Percentiles rank a stretch among this genome's conserved stretches.
phyloP scores from a whole-genome alignment of 768 basidiomycete genomes.

The Boletus rex-veris region DNA sequence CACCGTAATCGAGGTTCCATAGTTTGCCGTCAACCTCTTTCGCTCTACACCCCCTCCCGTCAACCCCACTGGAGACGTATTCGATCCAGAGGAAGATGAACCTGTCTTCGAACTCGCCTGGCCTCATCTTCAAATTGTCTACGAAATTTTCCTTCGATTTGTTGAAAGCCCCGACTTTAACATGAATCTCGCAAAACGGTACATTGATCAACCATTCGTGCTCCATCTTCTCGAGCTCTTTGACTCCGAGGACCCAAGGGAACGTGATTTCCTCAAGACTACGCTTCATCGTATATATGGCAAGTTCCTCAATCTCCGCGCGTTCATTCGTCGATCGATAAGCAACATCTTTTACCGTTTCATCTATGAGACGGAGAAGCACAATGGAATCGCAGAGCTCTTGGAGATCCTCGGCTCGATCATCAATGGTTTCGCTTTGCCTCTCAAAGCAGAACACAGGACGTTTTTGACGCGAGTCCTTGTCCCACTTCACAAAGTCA shows the following conservation, averaged over 20 bases:
- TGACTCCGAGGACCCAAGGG: conserved; percentile 97
- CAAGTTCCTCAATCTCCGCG: conserved; percentile 97
- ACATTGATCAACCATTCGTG: conserved; percentile 95
- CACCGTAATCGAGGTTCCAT: conserved; percentile 6
- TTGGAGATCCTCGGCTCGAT: conserved; percentile 98
- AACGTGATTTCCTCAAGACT: conserved; percentile 99
- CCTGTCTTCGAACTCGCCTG: conserved; percentile 98
- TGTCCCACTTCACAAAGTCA: conserved; percentile 96
- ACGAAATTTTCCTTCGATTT: conserved; percentile 99
- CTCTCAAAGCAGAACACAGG: conserved; percentile 99
- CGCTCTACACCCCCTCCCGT: conserved; percentile 99
- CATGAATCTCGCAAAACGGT: conserved; percentile 95
- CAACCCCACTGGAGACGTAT: conserved; percentile 96
- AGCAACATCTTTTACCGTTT: conserved; percentile 99
- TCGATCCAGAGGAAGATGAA: conserved; percentile 99
- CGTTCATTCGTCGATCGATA: conserved; percentile 98
- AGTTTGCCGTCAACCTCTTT: conserved; percentile 99
- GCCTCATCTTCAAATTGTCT: conserved; percentile 99
- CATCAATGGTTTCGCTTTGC: conserved; percentile 98
- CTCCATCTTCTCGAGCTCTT: conserved; percentile 96
- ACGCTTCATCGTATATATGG: conserved; percentile 99
- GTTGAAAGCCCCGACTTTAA: conserved; percentile 98
- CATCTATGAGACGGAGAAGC: conserved; percentile 96
- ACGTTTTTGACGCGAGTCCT: conserved; percentile 92
- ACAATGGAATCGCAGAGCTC: conserved; percentile 98